A percentile compares a stretch with the other conserved stretches of the same genome.
phyloP scores from a whole-genome alignment of 2,329 filamentous ascomycete species.

The Neonectria magnoliae region DNA sequence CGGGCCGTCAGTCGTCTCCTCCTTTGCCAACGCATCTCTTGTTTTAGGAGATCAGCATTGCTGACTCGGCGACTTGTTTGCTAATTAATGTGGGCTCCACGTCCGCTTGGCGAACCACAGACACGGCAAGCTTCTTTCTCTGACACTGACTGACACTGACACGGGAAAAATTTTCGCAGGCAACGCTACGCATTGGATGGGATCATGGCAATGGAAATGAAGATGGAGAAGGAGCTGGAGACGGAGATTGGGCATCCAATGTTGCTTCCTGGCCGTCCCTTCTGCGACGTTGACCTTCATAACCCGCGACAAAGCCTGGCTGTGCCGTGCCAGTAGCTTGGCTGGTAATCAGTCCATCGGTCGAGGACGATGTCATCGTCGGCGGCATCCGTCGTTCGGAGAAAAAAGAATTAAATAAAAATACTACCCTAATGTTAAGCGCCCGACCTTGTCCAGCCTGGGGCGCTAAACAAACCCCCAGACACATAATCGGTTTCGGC shows the following conservation, averaged over 20 bases:
- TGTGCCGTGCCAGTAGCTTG: slow-evolving; percentile 23
- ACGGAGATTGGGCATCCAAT: slow-evolving; percentile 15
- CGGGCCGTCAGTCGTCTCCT: not conserved
- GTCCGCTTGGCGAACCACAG: slow-evolving; percentile 16
- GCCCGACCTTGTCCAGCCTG: slow-evolving; percentile 5
- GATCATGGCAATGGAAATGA: not conserved
- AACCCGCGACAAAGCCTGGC: not conserved
- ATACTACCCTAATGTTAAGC: slow-evolving; percentile 20
- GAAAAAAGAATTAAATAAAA: slow-evolving; percentile 9
- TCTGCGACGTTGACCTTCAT: slow-evolving; percentile 12
- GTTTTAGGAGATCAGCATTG: slow-evolving; percentile 19
- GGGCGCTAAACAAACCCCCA: slow-evolving; percentile 13
- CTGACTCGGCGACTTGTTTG: slow-evolving; percentile 3
- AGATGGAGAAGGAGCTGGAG: not conserved
- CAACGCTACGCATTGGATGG: slow-evolving; percentile 9
- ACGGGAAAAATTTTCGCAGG: slow-evolving; percentile 12
- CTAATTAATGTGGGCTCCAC: slow-evolving; percentile 14
- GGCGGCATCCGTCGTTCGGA: slow-evolving; percentile 35
- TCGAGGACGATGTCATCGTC: slow-evolving; percentile 42
- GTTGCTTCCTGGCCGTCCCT: slow-evolving; percentile 3
- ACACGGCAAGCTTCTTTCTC: slow-evolving; percentile 9
- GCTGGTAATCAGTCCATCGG: slow-evolving; percentile 23
- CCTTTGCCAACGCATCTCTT: slow-evolving; percentile 22
- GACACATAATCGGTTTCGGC: slow-evolving; percentile 17
- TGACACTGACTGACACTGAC: slow-evolving; percentile 8